A percentile compares a stretch with the other conserved stretches of the same genome.
Conservation (phyloP, 768 basidiomycete species). For the Boletus subcaerulescens region DNA sequence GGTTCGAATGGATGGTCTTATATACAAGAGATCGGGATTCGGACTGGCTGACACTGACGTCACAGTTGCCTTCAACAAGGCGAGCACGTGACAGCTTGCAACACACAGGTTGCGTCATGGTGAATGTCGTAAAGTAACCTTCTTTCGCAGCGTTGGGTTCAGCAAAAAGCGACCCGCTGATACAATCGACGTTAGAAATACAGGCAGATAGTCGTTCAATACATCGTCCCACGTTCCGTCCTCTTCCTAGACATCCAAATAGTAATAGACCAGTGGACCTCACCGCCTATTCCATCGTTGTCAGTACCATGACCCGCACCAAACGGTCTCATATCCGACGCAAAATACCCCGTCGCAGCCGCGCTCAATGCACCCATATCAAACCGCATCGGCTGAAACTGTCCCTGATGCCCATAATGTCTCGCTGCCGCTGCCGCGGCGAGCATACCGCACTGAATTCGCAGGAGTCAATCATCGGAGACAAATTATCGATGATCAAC, state of each 20-base stretch:
- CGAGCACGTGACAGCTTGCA: too few species aligned
- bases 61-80: too few species aligned
- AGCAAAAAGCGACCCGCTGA: too few species aligned
- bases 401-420: constrained; percentile 21
- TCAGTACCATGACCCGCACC: background rate
- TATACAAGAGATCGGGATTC: constrained; percentile 1
- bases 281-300: constrained; percentile 13
- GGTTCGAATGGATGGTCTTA: background rate
- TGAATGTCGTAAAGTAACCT: too few species aligned
- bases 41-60: background rate
- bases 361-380: constrained; percentile 14
- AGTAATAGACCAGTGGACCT: background rate
- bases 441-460: constrained; percentile 4
- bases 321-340: constrained; percentile 16
- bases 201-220: background rate
- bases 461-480: background rate
- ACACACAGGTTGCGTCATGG: too few species aligned
- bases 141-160: too few species aligned
- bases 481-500: background rate
- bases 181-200: too few species aligned
- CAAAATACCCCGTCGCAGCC: constrained; percentile 19
- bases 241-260: too few species aligned
- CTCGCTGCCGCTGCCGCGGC: constrained; percentile 23
- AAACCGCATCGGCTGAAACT: constrained; percentile 23
- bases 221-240: background rate